phyloP scores from a whole-genome alignment of 2,329 filamentous ascomycete genomes.

The Ilyonectria mors-panacis region DNA sequence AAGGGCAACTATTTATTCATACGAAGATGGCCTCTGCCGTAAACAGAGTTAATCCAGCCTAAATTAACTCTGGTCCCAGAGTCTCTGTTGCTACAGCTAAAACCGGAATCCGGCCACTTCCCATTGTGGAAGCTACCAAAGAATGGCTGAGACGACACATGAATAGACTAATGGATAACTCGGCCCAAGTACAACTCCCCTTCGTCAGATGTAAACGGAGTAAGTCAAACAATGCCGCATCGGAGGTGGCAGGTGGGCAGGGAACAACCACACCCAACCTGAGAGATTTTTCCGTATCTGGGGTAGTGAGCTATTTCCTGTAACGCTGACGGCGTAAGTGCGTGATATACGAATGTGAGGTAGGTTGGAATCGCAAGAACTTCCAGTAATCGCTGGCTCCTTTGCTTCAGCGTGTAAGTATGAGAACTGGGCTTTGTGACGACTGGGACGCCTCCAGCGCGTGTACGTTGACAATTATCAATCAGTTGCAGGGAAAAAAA shows the following conservation, averaged over 20 bases:
- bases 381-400: not conserved
- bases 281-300: not conserved
- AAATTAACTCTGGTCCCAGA: too few species aligned
- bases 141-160: too few species aligned
- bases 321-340: not conserved
- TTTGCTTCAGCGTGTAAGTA: not conserved
- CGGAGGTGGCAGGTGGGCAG: not conserved
- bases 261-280: not conserved
- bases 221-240: too few species aligned
- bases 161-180: too few species aligned
- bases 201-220: conserved; percentile 53
- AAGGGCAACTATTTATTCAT: too few species aligned
- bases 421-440: not conserved
- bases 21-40: too few species aligned
- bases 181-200: too few species aligned
- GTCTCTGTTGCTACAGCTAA: too few species aligned
- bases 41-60: too few species aligned
- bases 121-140: too few species aligned
- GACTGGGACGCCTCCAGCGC: not conserved
- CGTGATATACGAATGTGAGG: not conserved
- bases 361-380: not conserved
- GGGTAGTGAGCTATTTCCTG: not conserved
- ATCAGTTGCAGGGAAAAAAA: not conserved
- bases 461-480: not conserved
- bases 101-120: too few species aligned